A percentile compares a stretch with the other conserved stretches of the same genome.
Conservation (phyloP, 768 basidiomycete species). For the Suillus luteus region DNA sequence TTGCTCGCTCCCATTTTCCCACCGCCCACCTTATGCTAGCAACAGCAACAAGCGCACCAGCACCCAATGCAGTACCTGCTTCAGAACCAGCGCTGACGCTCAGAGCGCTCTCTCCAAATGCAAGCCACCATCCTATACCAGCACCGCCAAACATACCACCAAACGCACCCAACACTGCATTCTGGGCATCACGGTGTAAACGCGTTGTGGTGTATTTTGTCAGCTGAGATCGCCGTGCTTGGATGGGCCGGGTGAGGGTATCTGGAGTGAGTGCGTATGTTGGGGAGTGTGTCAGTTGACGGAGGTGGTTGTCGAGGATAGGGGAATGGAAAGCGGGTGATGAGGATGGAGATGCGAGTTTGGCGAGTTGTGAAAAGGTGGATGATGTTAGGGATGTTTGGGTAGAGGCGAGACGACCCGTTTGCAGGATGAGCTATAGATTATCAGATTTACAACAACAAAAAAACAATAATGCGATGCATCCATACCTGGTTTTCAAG, state of each 20-base stretch:
- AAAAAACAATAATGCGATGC: conserved; percentile 1
- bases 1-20: conserved; percentile 68
- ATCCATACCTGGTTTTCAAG: conserved; percentile 52
- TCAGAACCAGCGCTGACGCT: conserved; percentile 44
- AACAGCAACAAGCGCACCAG: conserved; percentile 54
- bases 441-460: not conserved
- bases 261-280: conserved; percentile 44
- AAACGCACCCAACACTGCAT: conserved; percentile 51
- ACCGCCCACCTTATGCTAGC: conserved; percentile 62
- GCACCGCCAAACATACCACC: conserved; percentile 51
- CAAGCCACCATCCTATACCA: conserved; percentile 58
- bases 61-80: conserved; percentile 57
- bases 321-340: conserved; percentile 43
- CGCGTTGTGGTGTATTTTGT: conserved; percentile 53
- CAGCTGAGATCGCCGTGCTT: conserved; percentile 54
- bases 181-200: conserved; percentile 68
- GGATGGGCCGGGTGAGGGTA: conserved; percentile 53
- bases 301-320: conserved; percentile 58
- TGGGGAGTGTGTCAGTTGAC: conserved; percentile 52
- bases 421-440: conserved; percentile 62
- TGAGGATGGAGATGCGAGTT: conserved; percentile 36
- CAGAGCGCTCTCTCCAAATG: conserved; percentile 41
- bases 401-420: conserved; percentile 54
- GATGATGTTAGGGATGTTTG: conserved; percentile 47
- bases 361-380: conserved; percentile 42